Conservation (phyloP, 306 rosid genomes). For the Vigna reflexopilosa region DNA sequence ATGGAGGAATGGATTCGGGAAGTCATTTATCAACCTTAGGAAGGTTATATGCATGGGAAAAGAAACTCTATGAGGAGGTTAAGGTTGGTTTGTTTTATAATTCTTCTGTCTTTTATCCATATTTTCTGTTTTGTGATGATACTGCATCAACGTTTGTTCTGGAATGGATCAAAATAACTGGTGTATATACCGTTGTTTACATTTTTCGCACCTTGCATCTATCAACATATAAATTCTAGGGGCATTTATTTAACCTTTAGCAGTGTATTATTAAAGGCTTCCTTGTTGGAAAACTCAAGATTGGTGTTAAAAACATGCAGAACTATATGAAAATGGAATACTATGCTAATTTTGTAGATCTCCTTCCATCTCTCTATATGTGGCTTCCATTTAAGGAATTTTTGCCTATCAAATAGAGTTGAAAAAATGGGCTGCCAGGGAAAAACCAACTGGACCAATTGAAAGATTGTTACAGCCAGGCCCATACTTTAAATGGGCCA, state of each 20-base stretch:
- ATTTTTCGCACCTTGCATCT: constrained; percentile 23
- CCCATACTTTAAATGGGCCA: too few relatives aligned
- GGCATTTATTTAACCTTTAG: constrained; percentile 27
- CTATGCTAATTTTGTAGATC: too few relatives aligned
- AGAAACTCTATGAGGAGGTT: constrained; percentile 93
- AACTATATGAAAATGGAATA: neutral
- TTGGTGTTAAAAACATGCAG: neutral
- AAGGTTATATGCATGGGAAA: constrained; percentile 96
- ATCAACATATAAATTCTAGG: constrained; percentile 8
- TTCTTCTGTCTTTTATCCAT: constrained; percentile 10
- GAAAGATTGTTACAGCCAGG: too few relatives aligned
- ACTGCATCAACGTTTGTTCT: neutral
- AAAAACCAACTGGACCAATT: too few relatives aligned
- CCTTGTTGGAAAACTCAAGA: constrained; percentile 23
- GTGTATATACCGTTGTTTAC: constrained; percentile 3
- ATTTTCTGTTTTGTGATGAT: constrained; percentile 22
- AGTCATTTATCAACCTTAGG: constrained; percentile 89
- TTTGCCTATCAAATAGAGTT: too few relatives aligned
- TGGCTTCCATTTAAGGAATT: too few relatives aligned
- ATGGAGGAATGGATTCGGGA: constrained; percentile 91
- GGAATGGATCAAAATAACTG: constrained; percentile 8
- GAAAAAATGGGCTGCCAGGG: too few relatives aligned
- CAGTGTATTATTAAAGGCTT: neutral
- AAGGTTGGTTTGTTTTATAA: constrained; percentile 59
- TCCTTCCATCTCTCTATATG: too few relatives aligned